These are phyloP conservation scores for Salix purpurea DNA, from an alignment of 345 rosid species.

Conservation along the genomic window DNA sequence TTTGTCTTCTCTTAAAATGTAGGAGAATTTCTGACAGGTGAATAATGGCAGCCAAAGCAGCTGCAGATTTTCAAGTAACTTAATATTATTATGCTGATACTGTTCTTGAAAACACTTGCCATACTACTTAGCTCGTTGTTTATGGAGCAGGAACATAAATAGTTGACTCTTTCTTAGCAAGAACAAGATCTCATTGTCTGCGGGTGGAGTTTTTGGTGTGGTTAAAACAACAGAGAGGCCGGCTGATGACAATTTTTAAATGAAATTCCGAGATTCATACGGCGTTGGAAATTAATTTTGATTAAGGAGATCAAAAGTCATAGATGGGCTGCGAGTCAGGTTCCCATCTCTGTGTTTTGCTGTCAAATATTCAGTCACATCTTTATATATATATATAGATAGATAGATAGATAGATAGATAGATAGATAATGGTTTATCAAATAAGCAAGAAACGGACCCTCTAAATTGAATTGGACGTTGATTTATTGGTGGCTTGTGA, in stretches of 20 bases:
- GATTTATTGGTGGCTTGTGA: not conserved
- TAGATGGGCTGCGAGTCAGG: not conserved
- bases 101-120: too few species aligned
- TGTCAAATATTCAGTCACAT: not conserved
- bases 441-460: not conserved
- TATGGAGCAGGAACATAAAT: not conserved
- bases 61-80: not conserved
- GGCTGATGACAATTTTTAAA: not conserved
- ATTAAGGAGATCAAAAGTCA: not conserved
- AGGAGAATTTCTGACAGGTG: not conserved
- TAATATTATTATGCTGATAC: too few species aligned
- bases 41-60: not conserved
- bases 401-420: too few species aligned
- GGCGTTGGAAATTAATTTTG: not conserved
- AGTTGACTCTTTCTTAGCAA: not conserved
- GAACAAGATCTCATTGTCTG: too few species aligned
- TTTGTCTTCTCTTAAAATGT: not conserved
- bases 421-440: not conserved
- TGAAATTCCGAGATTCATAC: not conserved
- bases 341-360: not conserved
- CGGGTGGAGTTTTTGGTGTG: not conserved
- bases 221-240: not conserved
- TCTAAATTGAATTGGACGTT: not conserved
- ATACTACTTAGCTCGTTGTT: too few species aligned
- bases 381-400: not conserved